Base-by-base conservation (phyloP, 83 land plant species). In the Isoetes engelmannii region DNA sequence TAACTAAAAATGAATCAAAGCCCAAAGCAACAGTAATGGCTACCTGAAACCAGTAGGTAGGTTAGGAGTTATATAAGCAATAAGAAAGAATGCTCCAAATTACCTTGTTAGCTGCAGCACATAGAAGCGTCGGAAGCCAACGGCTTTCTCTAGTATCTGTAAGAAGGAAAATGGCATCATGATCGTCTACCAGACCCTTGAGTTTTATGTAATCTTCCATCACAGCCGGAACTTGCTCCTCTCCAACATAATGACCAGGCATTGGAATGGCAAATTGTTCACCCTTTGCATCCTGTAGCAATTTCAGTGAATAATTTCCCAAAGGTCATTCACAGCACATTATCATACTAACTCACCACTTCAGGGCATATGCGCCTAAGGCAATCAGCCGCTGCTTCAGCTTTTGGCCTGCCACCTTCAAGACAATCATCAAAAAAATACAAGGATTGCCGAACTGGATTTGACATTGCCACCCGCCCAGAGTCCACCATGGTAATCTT, bases 61-160 rank as follows among this genome's bases (percentile, higher is more conserved):
- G 37, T 28, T 28, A 28, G 37, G 37, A 28, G 37, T 28, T 28
- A 28, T 0, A 2, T 2, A 28, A 0, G 37, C 37, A 28, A 28
- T 2, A 28, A 28, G 37, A 28, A 0, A 28, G 2, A 28, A 0
- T 28, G 37, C 62, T 3, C 0, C 37, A 28, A 28, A 28, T 6
- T 54, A 96, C 99, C 95, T 96, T 96, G 60, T 89, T 89, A 54
- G 83, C 80, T 70, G 80, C 82, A 69, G 99, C 89, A 82, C 87
- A 89, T 45, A 96, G 77, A 64, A 96, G 86, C 20, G 95, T 85
- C 50, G 99, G 99, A 47, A 92, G 85, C 99, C 99, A 96, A 47
- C 99, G 77, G 69, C 99, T 96, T 77, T 96, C 99, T 64, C 97
- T 82, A 61, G 99, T 96, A 77, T 96, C 99, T 61, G 97, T 96